Evolutionary conservation across 1,284 basidiomycete genomes (phyloP).

Genomic region (Cutaneotrichosporon cutaneum): DNA sequence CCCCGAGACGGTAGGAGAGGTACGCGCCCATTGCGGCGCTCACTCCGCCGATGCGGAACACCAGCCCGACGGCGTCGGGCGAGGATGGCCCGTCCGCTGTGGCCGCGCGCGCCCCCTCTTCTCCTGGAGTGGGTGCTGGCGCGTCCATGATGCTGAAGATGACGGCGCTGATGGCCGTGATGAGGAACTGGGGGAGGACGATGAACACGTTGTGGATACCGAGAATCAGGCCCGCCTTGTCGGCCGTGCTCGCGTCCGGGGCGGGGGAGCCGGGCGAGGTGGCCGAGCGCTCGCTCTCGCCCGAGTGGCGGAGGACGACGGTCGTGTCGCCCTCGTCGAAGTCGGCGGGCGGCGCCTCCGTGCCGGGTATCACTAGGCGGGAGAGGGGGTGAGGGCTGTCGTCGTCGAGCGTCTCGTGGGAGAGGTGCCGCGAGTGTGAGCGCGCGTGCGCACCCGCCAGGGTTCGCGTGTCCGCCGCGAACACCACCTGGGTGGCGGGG

Average conservation of each 20-base stretch:
- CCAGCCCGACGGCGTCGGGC: slow-evolving; percentile 20
- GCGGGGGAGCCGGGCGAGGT: background rate
- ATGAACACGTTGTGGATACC: slow-evolving; percentile 90
- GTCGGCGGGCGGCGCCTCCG: background rate
- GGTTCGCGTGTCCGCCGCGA: slow-evolving; percentile 12
- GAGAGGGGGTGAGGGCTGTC: slow-evolving; percentile 4
- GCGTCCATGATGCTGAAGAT: slow-evolving; percentile 56
- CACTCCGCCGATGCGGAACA: slow-evolving; percentile 24
- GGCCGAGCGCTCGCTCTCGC: slow-evolving; percentile 23
- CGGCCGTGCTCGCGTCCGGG: slow-evolving; percentile 57
- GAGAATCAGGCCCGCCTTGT: slow-evolving; percentile 85
- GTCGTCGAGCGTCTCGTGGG: slow-evolving; percentile 6
- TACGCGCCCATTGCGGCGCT: slow-evolving; percentile 21
- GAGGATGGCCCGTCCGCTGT: background rate
- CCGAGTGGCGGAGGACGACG: slow-evolving; percentile 42
- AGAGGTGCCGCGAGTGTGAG: slow-evolving; percentile 13
- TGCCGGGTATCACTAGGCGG: slow-evolving; percentile 7
- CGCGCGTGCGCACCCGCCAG: background rate
- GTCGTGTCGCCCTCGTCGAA: slow-evolving; percentile 32
- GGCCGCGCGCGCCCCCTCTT: too few relatives aligned
- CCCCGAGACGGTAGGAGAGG: slow-evolving; percentile 20
- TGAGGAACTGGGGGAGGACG: slow-evolving; percentile 63
- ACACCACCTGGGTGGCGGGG: slow-evolving; percentile 13
- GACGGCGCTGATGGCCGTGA: slow-evolving; percentile 55
- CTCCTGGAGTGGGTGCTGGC: background rate